Percentiles rank a stretch among this genome's conserved stretches.
These are phyloP conservation scores for Sclerotinia minor DNA, from an alignment of 2,329 filamentous ascomycete genomes.

Conservation along the genomic window DNA sequence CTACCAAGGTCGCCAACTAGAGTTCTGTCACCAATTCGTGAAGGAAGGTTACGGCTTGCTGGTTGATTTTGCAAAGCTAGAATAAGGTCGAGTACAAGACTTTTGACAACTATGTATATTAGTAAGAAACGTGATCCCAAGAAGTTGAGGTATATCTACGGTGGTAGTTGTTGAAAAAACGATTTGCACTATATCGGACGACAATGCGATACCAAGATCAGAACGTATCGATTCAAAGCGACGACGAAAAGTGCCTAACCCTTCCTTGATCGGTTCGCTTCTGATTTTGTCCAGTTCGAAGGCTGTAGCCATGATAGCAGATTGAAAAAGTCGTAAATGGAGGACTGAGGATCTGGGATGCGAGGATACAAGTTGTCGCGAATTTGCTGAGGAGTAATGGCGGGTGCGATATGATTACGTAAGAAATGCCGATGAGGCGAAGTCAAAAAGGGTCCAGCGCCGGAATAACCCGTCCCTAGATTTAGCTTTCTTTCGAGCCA, in stretches of 20 bases:
- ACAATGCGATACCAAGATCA: conserved; percentile 27
- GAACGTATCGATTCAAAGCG: conserved; percentile 32
- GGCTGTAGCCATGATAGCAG: conserved; percentile 29
- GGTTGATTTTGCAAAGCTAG: conserved; percentile 27
- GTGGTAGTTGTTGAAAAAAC: conserved; percentile 27
- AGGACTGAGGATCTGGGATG: conserved; percentile 17
- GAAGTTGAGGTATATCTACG: conserved; percentile 25
- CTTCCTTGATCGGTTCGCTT: conserved; percentile 29
- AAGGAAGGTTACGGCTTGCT: conserved; percentile 25
- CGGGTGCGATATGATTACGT: too few relatives aligned
- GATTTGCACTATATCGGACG: conserved; percentile 29
- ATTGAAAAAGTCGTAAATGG: conserved; percentile 26
- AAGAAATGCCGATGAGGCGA: too few relatives aligned
- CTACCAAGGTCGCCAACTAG: conserved; percentile 31
- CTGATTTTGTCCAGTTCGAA: conserved; percentile 33
- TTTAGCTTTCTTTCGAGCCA: too few relatives aligned
- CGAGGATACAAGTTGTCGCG: conserved; percentile 8
- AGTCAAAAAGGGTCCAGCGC: too few relatives aligned
- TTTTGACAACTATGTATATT: conserved; percentile 29
- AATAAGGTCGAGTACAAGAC: conserved; percentile 30
- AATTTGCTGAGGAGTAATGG: not conserved
- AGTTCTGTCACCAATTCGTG: conserved; percentile 30
- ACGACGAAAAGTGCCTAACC: conserved; percentile 29
- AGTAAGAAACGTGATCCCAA: conserved; percentile 13
- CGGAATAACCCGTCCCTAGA: too few relatives aligned